A percentile compares a stretch with the other conserved stretches of the same genome.
Evolutionary conservation across 306 rosid genomes (phyloP).

Genomic region (Clitoria ternatea): DNA sequence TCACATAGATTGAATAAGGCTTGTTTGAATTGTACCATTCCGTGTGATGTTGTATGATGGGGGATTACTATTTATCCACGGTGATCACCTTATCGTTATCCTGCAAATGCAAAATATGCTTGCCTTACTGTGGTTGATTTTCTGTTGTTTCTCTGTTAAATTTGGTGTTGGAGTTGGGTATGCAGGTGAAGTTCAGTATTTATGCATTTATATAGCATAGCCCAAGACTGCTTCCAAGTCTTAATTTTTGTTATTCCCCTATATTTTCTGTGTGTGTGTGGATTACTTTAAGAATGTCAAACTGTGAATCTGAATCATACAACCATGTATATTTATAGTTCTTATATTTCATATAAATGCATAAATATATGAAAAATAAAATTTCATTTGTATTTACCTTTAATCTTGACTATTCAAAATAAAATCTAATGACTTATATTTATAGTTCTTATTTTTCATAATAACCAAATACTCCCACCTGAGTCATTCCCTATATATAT

Average conservation of each 20-base stretch:
- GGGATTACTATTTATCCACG: not conserved
- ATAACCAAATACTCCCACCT: too few relatives aligned
- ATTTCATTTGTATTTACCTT: too few relatives aligned
- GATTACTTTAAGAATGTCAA: too few relatives aligned
- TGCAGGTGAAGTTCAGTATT: not conserved
- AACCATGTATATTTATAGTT: too few relatives aligned
- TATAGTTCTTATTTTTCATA: too few relatives aligned
- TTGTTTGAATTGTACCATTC: not conserved
- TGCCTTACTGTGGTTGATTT: constrained; percentile 4
- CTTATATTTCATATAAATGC: too few relatives aligned
- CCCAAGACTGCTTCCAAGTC: not conserved
- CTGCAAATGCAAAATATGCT: not conserved
- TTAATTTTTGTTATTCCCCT: too few relatives aligned
- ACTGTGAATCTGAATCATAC: too few relatives aligned
- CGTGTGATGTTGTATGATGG: not conserved
- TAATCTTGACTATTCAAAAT: too few relatives aligned
- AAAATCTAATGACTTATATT: too few relatives aligned
- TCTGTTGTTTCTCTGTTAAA: constrained; percentile 1
- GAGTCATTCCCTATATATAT: not conserved
- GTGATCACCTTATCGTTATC: not conserved
- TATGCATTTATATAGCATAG: not conserved
- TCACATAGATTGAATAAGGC: not conserved
- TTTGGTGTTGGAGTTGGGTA: not conserved
- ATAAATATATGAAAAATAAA: too few relatives aligned
- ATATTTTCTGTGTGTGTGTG: too few relatives aligned